Evolutionary conservation across 176 grass and related monocot species (phyloP).

Genomic region (bread wheat (Triticum aestivum)): IWGSC_CS_RefSeq_v2.1 NC_057803.1:157027950-157028449

Average conservation of each 20-base stretch:
- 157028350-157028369: conserved; percentile 82
- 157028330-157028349: conserved; percentile 91
- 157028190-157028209: conserved; percentile 25
- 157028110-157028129: background rate
- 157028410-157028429: conserved; percentile 97
- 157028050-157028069: conserved; percentile 15
- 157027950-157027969: conserved; percentile 98
- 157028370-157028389: conserved; percentile 90
- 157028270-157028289: conserved; percentile 90
- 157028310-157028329: conserved; percentile 80
- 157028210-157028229: conserved; percentile 74
- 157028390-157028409: conserved; percentile 98
- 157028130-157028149: conserved; percentile 8
- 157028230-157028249: conserved; percentile 58
- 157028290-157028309: conserved; percentile 87
- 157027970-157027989: conserved; percentile 90
- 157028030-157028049: conserved; percentile 43
- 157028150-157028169: conserved; percentile 7
- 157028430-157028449: conserved; percentile 95
- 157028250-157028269: conserved; percentile 69
- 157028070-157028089: background rate
- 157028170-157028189: conserved; percentile 8
- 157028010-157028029: conserved; percentile 94
- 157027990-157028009: conserved; percentile 99
- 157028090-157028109: background rate